Base-by-base conservation (phyloP, 169 alveolate genomes). In the Besnoitia besnoiti region DNA sequence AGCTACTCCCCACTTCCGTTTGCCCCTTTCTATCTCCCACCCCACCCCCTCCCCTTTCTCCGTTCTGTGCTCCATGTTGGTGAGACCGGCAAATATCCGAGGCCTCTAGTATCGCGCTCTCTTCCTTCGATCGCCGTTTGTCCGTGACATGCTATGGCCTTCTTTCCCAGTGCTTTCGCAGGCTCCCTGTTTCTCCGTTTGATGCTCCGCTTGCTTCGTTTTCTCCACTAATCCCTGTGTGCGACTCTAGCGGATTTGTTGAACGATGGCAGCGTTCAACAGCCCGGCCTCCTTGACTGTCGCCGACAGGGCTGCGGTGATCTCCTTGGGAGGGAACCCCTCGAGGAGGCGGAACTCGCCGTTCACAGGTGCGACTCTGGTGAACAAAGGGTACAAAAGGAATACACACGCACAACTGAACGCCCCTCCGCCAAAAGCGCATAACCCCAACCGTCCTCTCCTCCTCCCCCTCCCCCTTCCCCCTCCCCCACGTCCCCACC, bases 311-410 rank as follows among this genome's bases (percentile, higher is more conserved):
- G 89, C 85, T 12, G 80, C 55, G 42, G 90, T 44, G 47, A 94
- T 91, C 84, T 79, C 93, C 61, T 95, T 96, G 2, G 98, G 98
- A 44, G 98, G 98, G 92, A 96, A 96, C 0, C 98, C 98, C 51
- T 93, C 94, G 24, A 96, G 90, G 0, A 97, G 93, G 37, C 94
- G 85, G 93, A 94, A 96, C n/a, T 94, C 95, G 4, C 98, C 98
- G 73, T 96, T 96, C 50, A 97, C 97, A 21, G 98, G 98, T 1
- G 98, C 98, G 21, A 97, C 96, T 51, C 91, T 95, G 96, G 24
- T 21, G 30, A 16, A 55, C 12, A 3, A n/a, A 5, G 14, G 67
- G 24, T 19, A 3, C 30, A 16, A 19, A 19, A 0, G 30, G 1
- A 0, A 21, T n/a, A 55, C 67, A 55, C 67, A 55, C 30, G 67